These are phyloP conservation scores for Hamamelis virginiana DNA, from an alignment of 164 flowering plant genomes.

Conservation along the genomic window DNA sequence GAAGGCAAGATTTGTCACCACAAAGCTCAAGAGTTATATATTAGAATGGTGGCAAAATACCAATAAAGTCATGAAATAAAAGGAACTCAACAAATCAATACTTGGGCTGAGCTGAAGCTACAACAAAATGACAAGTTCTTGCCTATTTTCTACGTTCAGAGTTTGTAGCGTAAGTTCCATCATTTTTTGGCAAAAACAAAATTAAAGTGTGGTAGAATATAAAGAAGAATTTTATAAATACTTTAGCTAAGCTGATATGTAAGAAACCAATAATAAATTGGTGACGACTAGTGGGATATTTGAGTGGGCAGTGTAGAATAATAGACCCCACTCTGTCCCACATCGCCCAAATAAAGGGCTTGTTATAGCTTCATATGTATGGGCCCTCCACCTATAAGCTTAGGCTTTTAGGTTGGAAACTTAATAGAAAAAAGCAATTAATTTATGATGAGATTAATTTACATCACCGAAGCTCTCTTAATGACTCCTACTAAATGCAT, in stretches of 20 bases:
- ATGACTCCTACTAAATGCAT: background rate
- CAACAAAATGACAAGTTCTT: slow-evolving; percentile 10
- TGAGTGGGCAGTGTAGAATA: slow-evolving; percentile 10
- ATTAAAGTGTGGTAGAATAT: slow-evolving; percentile 5
- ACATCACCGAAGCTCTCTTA: background rate
- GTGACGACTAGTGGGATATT: slow-evolving; percentile 7
- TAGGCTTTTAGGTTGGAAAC: too few species aligned
- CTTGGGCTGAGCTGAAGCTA: background rate
- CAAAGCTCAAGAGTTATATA: slow-evolving; percentile 7
- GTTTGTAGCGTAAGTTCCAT: background rate
- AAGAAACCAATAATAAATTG: slow-evolving; percentile 8
- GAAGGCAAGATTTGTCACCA: slow-evolving; percentile 5
- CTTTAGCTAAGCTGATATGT: slow-evolving; percentile 1
- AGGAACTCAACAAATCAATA: background rate
- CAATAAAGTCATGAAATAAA: background rate
- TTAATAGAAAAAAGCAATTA: too few species aligned
- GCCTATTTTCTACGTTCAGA: slow-evolving; percentile 7
- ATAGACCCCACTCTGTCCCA: too few species aligned
- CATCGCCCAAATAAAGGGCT: too few species aligned
- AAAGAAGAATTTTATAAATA: slow-evolving; percentile 3
- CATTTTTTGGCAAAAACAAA: background rate
- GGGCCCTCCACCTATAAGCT: too few species aligned
- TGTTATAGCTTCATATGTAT: too few species aligned
- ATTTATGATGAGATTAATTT: background rate
- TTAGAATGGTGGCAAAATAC: slow-evolving; percentile 16